Base-by-base conservation (phyloP, 768 basidiomycete species). In the Tulasnella sp. region DNA sequence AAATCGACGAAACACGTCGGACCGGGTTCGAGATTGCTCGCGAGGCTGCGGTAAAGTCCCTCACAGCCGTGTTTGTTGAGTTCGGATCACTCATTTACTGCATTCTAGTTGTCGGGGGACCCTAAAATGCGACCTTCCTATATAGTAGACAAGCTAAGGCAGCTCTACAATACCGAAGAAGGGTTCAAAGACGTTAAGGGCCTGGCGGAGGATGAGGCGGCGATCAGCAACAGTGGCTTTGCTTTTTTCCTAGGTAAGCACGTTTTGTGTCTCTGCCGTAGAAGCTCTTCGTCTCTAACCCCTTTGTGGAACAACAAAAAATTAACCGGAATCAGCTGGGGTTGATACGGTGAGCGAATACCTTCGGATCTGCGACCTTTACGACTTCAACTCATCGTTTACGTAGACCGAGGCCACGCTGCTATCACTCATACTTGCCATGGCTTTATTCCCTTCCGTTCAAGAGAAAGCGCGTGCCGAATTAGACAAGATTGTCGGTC, bases 391-490 rank as follows among this genome's bases (percentile, higher is more conserved):
- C 52, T 68, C 31, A 18, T 18, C 44, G 44, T 44, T 44, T 14
- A 44, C 27, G 7, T 68, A 68, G 62, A 68, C 31, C 1, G 24
- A 36, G 12, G 16, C 27, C 62, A 56, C 75, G 8, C 9, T 80
- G 19, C 46, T 74, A 12, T 31, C 77, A 0, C 68, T 80, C 42
- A n/a, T 79, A 14, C 42, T 34, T 4, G 72, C 78, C 7, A 79
- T 80, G 77, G 16, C 78, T 21, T 38, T 71, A 31, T 74, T 74
- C 46, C 80, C 80, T 10, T 71, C 78, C 34, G 80, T 79, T 12
- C 80, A 80, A 42, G 16, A 10, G 44, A 80, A 74, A 39, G 80
- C 80, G 5, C 76, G 75, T 10, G 71, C 8, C 10, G 80, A 80
- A 52, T 46, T 80, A 7, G 80, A 80, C 44, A 71, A 34, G 10